Evolutionary conservation across 495 filamentous ascomycete species (phyloP).

Genomic region (Xylaria venustula): DNA sequence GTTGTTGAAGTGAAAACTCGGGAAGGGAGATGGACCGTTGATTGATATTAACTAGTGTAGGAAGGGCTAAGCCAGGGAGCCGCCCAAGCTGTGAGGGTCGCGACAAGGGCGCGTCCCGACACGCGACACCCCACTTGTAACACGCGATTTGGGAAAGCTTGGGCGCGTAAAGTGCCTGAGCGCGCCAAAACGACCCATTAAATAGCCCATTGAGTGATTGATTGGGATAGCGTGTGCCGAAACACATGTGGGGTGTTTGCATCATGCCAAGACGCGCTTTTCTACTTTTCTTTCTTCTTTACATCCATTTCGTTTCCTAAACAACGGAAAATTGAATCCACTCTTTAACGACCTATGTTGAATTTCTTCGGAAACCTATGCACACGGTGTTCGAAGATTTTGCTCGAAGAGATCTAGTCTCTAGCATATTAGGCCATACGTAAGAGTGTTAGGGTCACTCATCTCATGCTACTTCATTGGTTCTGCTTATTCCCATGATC

Average conservation of each 20-base stretch:
- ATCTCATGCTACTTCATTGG: no score
- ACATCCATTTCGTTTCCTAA: background rate
- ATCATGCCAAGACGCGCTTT: slow-evolving; percentile 3
- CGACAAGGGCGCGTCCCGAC: slow-evolving; percentile 1
- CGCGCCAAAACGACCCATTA: background rate
- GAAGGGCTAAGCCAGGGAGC: background rate
- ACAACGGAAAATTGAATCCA: background rate
- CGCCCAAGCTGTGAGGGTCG: background rate
- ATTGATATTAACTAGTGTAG: background rate
- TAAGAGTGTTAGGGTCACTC: no score
- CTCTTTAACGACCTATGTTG: background rate
- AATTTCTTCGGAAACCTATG: no score
- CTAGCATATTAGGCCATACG: no score
- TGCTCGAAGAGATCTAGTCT: no score
- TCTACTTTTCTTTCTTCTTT: background rate
- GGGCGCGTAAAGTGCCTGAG: slow-evolving; percentile 4
- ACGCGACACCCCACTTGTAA: background rate
- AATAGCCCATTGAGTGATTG: background rate
- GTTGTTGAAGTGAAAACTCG: background rate
- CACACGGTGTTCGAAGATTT: no score
- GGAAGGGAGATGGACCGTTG: background rate
- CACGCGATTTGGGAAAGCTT: slow-evolving; percentile 5
- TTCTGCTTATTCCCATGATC: no score
- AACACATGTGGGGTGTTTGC: background rate
- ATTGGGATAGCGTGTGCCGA: no score